These are phyloP conservation scores for Aspergillus piperis DNA, from an alignment of 2,329 filamentous ascomycete genomes.

Conservation along the genomic window DNA sequence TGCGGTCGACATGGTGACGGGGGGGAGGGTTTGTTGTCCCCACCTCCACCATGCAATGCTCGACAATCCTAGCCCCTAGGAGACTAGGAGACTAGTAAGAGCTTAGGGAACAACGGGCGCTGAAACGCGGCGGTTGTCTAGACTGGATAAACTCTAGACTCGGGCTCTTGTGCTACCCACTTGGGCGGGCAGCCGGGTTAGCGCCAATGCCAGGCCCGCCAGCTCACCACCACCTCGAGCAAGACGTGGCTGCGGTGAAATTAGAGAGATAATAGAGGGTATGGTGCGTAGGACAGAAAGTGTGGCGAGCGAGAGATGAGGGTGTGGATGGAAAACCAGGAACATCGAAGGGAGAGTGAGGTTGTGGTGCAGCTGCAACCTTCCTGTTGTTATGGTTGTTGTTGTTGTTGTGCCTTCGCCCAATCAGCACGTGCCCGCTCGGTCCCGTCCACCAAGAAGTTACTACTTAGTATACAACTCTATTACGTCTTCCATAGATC, in stretches of 20 bases:
- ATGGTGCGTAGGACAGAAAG: not conserved
- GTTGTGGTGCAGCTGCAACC: not conserved
- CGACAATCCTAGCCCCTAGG: not conserved
- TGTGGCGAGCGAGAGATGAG: not conserved
- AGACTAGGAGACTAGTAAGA: not conserved
- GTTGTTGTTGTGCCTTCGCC: not conserved
- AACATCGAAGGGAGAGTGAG: not conserved
- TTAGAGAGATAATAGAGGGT: not conserved
- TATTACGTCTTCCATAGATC: no score
- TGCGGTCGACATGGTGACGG: conserved; percentile 38
- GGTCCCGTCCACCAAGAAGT: not conserved
- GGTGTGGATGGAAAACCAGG: not conserved
- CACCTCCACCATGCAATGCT: conserved; percentile 16
- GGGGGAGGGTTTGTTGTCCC: conserved; percentile 28
- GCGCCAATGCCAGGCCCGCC: conserved; percentile 7
- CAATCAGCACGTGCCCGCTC: not conserved
- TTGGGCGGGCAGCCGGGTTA: conserved; percentile 8
- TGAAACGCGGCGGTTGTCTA: not conserved
- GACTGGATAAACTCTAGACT: not conserved
- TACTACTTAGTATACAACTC: not conserved
- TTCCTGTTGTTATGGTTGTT: not conserved
- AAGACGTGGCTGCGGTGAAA: not conserved
- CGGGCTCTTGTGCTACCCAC: conserved; percentile 15
- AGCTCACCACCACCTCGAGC: not conserved
- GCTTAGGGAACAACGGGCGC: not conserved